These are phyloP conservation scores for Platanthera guangdongensis DNA, from an alignment of 106 monocot genomes.

Conservation along the genomic window DNA sequence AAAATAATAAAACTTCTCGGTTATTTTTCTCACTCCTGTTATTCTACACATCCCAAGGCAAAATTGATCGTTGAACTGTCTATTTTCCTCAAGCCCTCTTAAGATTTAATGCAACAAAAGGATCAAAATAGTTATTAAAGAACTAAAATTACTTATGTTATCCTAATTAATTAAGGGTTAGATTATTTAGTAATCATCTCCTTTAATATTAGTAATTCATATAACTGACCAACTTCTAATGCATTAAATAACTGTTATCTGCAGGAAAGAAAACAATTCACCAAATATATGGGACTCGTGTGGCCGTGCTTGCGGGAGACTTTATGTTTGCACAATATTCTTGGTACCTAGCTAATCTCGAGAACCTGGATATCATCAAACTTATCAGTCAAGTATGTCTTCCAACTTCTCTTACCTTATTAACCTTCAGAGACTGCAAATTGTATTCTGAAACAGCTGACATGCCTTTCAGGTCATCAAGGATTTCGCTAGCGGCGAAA, in stretches of 20 bases:
- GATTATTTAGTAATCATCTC: no score
- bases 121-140: no score
- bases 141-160: no score
- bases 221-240: background rate
- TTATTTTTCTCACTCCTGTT: no score
- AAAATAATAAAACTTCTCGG: no score
- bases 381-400: constrained; percentile 86
- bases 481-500: constrained; percentile 97
- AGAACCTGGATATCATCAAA: constrained; percentile 90
- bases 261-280: constrained; percentile 95
- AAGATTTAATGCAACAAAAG: no score
- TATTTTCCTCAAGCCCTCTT: no score
- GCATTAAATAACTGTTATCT: background rate
- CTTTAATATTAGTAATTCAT: no score
- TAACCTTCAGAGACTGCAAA: background rate
- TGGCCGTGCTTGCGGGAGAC: constrained; percentile 91
- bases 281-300: constrained; percentile 76
- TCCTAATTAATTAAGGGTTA: no score
- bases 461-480: constrained; percentile 67
- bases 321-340: constrained; percentile 99
- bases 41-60: no score
- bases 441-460: background rate
- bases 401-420: background rate
- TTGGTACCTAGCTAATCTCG: constrained; percentile 95
- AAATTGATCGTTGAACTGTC: no score